These are phyloP conservation scores for Cladochytrium replicatum DNA, from an alignment of 192 early-diverging fungal genomes.

Conservation along the genomic window DNA sequence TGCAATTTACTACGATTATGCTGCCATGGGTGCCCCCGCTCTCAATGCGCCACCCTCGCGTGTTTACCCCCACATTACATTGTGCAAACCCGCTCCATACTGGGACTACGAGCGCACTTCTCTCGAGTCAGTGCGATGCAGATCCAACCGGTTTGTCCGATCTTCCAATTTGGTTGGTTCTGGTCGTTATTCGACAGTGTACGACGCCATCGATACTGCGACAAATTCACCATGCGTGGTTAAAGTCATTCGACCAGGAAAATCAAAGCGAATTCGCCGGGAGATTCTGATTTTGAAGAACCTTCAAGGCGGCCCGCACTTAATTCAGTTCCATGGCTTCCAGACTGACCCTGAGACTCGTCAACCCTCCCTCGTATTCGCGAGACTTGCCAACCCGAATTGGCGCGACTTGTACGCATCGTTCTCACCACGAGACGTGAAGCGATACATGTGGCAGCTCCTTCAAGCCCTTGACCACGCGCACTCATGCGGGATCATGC, in stretches of 20 bases:
- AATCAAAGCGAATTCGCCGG: constrained; percentile 18
- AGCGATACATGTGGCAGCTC: constrained; percentile 20
- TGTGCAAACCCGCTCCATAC: too few species aligned
- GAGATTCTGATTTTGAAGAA: constrained; percentile 33
- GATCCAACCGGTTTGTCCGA: too few species aligned
- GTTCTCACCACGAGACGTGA: constrained; percentile 15
- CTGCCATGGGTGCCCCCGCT: too few species aligned
- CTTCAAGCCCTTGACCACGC: constrained; percentile 12
- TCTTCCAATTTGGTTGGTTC: constrained; percentile 7
- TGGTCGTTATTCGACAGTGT: constrained; percentile 10
- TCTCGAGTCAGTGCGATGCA: too few species aligned
- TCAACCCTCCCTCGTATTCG: constrained; percentile 20
- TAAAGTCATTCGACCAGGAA: constrained; percentile 25
- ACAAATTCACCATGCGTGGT: constrained; percentile 5
- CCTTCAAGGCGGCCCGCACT: constrained; percentile 29
- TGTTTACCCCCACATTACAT: too few species aligned
- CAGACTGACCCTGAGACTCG: constrained; percentile 7
- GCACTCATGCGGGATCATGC: constrained; percentile 38
- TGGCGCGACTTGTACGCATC: constrained; percentile 29
- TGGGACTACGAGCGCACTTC: too few species aligned
- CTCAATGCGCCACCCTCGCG: too few species aligned
- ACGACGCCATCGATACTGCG: background rate
- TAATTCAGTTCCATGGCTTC: constrained; percentile 17
- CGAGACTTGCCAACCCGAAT: constrained; percentile 7
- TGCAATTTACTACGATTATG: too few species aligned